phyloP scores from a whole-genome alignment of 345 rosid genomes.

The Zanthoxylum bungeanum region DNA sequence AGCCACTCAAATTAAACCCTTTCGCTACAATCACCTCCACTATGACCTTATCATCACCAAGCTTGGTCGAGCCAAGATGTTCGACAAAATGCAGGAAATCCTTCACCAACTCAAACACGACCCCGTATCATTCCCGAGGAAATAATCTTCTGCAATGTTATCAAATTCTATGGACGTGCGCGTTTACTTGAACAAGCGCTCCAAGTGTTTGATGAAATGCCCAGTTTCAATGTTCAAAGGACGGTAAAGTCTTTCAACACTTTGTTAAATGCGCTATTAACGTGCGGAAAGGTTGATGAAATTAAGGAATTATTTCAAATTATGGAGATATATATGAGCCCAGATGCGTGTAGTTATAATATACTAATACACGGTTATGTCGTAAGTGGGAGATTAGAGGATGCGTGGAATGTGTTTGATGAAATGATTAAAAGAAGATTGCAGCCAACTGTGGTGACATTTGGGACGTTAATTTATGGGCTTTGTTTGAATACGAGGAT shows the following conservation, averaged over 20 bases:
- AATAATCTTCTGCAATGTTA: constrained; percentile 59
- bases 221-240: constrained; percentile 46
- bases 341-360: constrained; percentile 78
- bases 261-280: constrained; percentile 44
- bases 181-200: constrained; percentile 44
- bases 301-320: constrained; percentile 34
- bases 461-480: constrained; percentile 53
- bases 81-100: constrained; percentile 53
- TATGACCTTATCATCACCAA: constrained; percentile 78
- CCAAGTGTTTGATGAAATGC: constrained; percentile 65
- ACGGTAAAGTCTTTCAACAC: constrained; percentile 63
- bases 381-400: constrained; percentile 36
- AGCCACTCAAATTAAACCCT: constrained; percentile 16
- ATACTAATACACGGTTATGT: constrained; percentile 48
- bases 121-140: constrained; percentile 45
- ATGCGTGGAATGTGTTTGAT: constrained; percentile 52
- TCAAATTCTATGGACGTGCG: constrained; percentile 53
- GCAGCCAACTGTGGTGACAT: constrained; percentile 48
- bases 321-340: constrained; percentile 35
- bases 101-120: constrained; percentile 60
- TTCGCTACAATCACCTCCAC: constrained; percentile 57
- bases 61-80: constrained; percentile 79
- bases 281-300: constrained; percentile 39
- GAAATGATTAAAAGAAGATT: constrained; percentile 60
- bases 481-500: constrained; percentile 46